A percentile compares a stretch with the other conserved stretches of the same genome.
Conservation (phyloP, 1,284 basidiomycete species). For the Fistulina hepatica region DNA sequence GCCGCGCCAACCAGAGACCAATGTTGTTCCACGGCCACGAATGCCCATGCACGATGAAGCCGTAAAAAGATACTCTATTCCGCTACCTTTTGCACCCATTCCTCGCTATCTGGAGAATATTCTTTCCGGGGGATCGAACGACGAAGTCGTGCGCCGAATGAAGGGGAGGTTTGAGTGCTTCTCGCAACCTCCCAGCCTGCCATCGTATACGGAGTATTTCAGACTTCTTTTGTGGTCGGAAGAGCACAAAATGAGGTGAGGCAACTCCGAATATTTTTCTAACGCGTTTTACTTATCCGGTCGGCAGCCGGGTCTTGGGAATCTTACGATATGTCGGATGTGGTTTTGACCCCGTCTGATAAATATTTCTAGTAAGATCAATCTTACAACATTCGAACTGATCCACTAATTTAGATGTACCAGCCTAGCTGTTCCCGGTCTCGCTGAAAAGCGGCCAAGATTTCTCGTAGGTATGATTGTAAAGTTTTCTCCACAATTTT, state of each 20-base stretch:
- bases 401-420: slow-evolving; percentile 2
- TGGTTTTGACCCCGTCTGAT: not conserved
- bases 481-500: slow-evolving; percentile 1
- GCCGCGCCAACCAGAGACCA: slow-evolving; percentile 27
- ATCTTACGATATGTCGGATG: slow-evolving; percentile 42
- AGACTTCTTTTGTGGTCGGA: slow-evolving; percentile 47
- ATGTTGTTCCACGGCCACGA: slow-evolving; percentile 37
- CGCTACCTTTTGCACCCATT: slow-evolving; percentile 30
- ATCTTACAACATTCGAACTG: not conserved
- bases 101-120: slow-evolving; percentile 24
- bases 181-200: slow-evolving; percentile 28
- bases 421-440: slow-evolving; percentile 46
- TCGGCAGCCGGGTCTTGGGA: slow-evolving; percentile 39
- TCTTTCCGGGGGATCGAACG: slow-evolving; percentile 21
- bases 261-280: slow-evolving; percentile 10
- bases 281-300: slow-evolving; percentile 3
- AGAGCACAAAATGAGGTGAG: slow-evolving; percentile 47
- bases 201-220: slow-evolving; percentile 39
- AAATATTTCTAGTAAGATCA: slow-evolving; percentile 34
- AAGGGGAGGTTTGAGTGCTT: slow-evolving; percentile 25
- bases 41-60: slow-evolving; percentile 31
- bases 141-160: slow-evolving; percentile 20
- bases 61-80: slow-evolving; percentile 30
- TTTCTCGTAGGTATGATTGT: slow-evolving; percentile 41
- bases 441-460: slow-evolving; percentile 57